Conservation (phyloP, 75 land plant genomes). For the Selaginella tamariscina region DNA sequence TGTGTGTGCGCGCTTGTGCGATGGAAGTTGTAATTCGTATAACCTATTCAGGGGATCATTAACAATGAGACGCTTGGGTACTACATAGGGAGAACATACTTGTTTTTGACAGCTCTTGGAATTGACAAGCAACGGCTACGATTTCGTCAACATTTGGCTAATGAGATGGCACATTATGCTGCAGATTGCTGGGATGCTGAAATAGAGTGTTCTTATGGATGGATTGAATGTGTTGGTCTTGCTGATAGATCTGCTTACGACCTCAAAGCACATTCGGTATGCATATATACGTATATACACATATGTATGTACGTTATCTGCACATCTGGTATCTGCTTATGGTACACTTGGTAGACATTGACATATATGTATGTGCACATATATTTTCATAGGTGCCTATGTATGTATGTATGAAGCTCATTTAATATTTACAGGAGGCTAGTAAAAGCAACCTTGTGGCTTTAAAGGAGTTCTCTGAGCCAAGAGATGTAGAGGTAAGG, state of each 20-base stretch:
- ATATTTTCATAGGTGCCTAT: too few relatives aligned
- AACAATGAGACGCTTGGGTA: conserved; percentile 96
- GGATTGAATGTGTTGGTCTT: conserved; percentile 97
- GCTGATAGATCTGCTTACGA: conserved; percentile 98
- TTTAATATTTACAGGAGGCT: conserved; percentile 43
- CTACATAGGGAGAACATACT: conserved; percentile 89
- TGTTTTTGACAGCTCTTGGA: conserved; percentile 71
- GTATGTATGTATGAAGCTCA: too few relatives aligned
- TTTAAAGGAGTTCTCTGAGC: conserved; percentile 63
- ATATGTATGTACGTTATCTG: too few relatives aligned
- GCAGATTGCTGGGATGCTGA: conserved; percentile 99
- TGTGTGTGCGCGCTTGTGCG: too few relatives aligned
- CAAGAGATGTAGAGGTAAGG: conserved; percentile 79
- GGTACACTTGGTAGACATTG: not conserved
- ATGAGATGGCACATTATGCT: conserved; percentile 99
- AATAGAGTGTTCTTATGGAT: conserved; percentile 93
- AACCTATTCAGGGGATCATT: conserved; percentile 77
- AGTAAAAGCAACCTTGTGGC: conserved; percentile 75
- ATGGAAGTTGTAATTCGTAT: too few relatives aligned
- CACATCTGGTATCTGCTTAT: too few relatives aligned
- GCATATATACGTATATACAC: not conserved
- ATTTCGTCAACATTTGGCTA: conserved; percentile 86
- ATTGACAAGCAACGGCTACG: conserved; percentile 77
- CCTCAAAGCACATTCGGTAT: conserved; percentile 79
- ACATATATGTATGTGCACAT: not conserved